Conservation (phyloP, 1,139 yeast species). For the Lodderomyces margitis region DNA sequence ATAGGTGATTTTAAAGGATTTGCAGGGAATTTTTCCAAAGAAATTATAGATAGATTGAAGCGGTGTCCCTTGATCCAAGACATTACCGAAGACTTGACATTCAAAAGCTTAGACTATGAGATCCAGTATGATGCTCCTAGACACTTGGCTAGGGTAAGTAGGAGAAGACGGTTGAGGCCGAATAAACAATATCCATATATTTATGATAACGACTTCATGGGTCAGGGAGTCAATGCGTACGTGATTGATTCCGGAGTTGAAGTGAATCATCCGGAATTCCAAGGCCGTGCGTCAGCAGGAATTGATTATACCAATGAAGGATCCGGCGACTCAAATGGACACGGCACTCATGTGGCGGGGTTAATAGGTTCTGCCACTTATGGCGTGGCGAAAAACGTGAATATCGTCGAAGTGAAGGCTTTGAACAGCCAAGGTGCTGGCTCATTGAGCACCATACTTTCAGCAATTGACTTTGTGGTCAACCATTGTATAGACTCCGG, state of each 20-base stretch:
- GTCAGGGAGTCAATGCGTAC: conserved; percentile 61
- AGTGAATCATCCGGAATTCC: conserved; percentile 60
- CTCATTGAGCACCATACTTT: conserved; percentile 60
- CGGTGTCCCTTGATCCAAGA: conserved; percentile 53
- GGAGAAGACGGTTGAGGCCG: conserved; percentile 34
- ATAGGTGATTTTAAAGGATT: conserved; percentile 68
- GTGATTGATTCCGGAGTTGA: conserved; percentile 79
- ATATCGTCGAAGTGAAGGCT: conserved; percentile 69
- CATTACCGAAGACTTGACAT: conserved; percentile 55
- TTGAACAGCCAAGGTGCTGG: conserved; percentile 65
- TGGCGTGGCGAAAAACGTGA: conserved; percentile 76
- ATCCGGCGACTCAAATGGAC: conserved; percentile 65
- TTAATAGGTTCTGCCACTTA: conserved; percentile 72
- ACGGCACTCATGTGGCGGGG: conserved; percentile 90
- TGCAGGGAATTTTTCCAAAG: conserved; percentile 55
- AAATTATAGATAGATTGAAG: conserved; percentile 45
- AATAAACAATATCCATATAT: conserved; percentile 22
- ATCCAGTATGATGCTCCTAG: conserved; percentile 55
- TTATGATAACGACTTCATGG: conserved; percentile 25
- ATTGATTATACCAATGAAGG: conserved; percentile 64
- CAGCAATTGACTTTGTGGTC: conserved; percentile 71
- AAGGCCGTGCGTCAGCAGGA: conserved; percentile 58
- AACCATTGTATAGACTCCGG: conserved; percentile 49
- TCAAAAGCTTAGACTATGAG: conserved; percentile 43
- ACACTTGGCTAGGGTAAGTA: conserved; percentile 66